A percentile compares a stretch with the other conserved stretches of the same genome.
phyloP scores from a whole-genome alignment of 148 eudicot genomes.

The Vaccinium myrtillus region DNA sequence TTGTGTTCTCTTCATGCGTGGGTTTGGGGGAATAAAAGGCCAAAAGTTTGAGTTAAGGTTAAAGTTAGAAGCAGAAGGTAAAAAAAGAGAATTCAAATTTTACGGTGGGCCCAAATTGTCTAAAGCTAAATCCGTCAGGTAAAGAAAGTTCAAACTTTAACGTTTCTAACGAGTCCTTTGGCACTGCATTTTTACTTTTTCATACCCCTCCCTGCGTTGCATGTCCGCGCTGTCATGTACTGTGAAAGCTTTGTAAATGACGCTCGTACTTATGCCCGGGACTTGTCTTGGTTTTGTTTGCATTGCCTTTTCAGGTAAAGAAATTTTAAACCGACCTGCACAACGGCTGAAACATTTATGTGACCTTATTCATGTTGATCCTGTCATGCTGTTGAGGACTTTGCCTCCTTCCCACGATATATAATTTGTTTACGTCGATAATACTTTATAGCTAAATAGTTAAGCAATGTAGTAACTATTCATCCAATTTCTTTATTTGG shows the following conservation, averaged over 20 bases:
- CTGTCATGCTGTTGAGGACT: neutral
- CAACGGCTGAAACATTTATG: neutral
- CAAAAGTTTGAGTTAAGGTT: too few species aligned
- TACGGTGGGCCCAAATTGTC: too few species aligned
- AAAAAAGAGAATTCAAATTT: too few species aligned
- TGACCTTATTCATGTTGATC: neutral
- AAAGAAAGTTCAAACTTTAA: neutral
- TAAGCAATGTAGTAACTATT: neutral
- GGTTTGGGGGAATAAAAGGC: too few species aligned
- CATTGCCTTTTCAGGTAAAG: neutral
- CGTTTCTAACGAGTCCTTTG: neutral
- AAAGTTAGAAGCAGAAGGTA: too few species aligned
- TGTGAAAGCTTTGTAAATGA: constrained; percentile 2
- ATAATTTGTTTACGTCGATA: neutral
- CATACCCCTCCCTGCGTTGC: neutral
- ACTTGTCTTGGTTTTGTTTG: neutral
- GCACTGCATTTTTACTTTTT: neutral
- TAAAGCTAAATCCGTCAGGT: neutral
- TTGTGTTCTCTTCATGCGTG: too few species aligned
- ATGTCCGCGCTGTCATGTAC: neutral
- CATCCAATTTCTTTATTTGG: neutral
- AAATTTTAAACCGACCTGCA: neutral
- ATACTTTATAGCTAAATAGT: neutral
- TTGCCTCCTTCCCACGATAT: constrained; percentile 10
- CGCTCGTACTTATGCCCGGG: neutral